Conservation (phyloP, 345 rosid genomes). For the Citrus cavaleriei region DNA sequence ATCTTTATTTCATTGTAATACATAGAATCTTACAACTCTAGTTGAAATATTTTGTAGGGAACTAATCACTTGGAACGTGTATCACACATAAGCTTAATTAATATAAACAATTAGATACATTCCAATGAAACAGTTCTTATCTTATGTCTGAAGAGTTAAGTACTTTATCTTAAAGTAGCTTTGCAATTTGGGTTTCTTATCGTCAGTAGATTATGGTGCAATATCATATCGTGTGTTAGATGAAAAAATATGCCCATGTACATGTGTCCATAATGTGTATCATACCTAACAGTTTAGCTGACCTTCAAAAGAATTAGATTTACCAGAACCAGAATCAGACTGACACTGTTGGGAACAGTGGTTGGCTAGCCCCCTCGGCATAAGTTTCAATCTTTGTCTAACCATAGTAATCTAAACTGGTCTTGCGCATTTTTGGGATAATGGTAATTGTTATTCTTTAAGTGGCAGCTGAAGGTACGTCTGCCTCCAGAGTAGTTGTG, state of each 20-base stretch:
- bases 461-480: neutral
- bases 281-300: neutral
- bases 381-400: neutral
- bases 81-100: too few species aligned
- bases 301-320: too few species aligned
- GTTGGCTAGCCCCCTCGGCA: too few species aligned
- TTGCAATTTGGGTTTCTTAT: neutral
- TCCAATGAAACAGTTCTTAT: too few species aligned
- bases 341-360: too few species aligned
- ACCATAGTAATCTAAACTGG: neutral
- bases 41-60: neutral
- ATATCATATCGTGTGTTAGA: neutral
- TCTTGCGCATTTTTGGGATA: neutral
- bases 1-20: neutral
- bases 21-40: neutral
- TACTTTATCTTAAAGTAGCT: neutral
- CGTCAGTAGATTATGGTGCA: neutral
- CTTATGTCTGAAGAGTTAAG: too few species aligned
- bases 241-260: neutral
- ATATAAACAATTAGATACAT: too few species aligned
- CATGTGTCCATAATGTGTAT: neutral
- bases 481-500: neutral
- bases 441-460: neutral
- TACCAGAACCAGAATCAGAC: too few species aligned
- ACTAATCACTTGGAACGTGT: neutral